Percentiles rank a stretch among this genome's conserved stretches.
Evolutionary conservation across 2,329 filamentous ascomycete species (phyloP).

Genomic region (Trichoderma atroviride): DNA sequence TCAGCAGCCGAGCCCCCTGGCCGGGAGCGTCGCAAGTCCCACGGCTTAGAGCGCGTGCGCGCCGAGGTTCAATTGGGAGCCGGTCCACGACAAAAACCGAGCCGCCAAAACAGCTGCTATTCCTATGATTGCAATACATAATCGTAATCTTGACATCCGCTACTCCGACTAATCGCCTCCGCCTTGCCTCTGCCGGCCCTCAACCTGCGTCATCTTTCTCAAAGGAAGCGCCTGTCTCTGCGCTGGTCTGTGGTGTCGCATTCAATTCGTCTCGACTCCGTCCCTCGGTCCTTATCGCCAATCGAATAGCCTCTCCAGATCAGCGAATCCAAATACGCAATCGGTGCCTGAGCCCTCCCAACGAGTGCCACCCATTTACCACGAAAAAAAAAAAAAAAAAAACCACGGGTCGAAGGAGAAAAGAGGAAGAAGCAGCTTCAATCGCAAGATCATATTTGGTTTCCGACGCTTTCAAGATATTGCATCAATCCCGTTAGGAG

Average conservation of each 20-base stretch:
- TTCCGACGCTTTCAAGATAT: neutral
- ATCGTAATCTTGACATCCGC: constrained; percentile 14
- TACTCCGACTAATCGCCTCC: neutral
- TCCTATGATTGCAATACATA: constrained; percentile 3
- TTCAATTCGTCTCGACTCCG: neutral
- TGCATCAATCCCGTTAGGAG: constrained; percentile 15
- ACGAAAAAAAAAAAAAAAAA: too few relatives aligned
- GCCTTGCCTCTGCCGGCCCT: neutral
- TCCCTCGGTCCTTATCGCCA: constrained; percentile 6
- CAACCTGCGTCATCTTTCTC: neutral
- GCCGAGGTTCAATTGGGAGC: constrained; percentile 27
- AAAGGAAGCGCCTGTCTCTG: neutral
- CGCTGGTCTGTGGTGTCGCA: neutral
- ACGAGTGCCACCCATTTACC: neutral
- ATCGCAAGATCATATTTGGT: neutral
- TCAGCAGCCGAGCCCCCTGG: constrained; percentile 26
- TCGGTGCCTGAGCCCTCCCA: neutral
- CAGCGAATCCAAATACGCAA: neutral
- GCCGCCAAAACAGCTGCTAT: constrained; percentile 5
- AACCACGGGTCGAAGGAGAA: neutral
- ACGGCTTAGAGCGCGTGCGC: constrained; percentile 25
- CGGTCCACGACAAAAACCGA: constrained; percentile 23
- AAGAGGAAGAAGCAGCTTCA: neutral
- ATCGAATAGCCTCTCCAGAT: neutral
- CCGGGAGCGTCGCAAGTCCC: constrained; percentile 17